These are phyloP conservation scores for Dryas octopetala DNA, from an alignment of 306 rosid species.

Conservation along the genomic window DNA sequence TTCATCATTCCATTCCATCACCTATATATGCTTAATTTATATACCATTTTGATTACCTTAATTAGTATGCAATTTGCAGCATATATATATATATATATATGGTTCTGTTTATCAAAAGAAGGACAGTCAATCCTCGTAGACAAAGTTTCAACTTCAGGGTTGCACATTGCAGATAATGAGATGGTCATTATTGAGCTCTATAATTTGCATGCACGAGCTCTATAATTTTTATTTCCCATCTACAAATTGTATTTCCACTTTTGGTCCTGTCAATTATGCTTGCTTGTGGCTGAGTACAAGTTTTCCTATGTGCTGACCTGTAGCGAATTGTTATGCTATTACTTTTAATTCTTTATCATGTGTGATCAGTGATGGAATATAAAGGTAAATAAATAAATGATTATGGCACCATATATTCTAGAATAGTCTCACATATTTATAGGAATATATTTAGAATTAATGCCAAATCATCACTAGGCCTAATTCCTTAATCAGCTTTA, in stretches of 20 bases:
- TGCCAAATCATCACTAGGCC: neutral
- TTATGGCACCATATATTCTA: neutral
- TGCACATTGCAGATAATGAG: no score
- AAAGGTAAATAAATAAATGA: slow-evolving; percentile 24
- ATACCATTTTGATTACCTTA: no score
- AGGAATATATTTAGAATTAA: neutral
- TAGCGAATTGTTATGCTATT: neutral
- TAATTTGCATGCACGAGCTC: no score
- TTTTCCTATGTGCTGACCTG: slow-evolving; percentile 7
- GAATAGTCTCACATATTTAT: neutral
- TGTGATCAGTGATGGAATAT: slow-evolving; percentile 24
- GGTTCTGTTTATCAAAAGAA: no score
- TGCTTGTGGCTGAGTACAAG: slow-evolving; percentile 39
- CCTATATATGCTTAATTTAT: no score
- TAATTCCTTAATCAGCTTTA: slow-evolving; percentile 11
- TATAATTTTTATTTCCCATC: no score
- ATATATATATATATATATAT: no score
- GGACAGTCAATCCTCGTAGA: no score
- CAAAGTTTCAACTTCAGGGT: no score
- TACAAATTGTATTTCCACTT: no score
- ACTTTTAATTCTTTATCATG: slow-evolving; percentile 18
- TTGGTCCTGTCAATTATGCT: neutral
- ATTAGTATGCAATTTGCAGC: no score
- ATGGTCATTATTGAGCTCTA: no score
- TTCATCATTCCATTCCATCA: neutral